These are phyloP conservation scores for Canna indica DNA, from an alignment of 176 grass and related monocot species.

Conservation along the genomic window DNA sequence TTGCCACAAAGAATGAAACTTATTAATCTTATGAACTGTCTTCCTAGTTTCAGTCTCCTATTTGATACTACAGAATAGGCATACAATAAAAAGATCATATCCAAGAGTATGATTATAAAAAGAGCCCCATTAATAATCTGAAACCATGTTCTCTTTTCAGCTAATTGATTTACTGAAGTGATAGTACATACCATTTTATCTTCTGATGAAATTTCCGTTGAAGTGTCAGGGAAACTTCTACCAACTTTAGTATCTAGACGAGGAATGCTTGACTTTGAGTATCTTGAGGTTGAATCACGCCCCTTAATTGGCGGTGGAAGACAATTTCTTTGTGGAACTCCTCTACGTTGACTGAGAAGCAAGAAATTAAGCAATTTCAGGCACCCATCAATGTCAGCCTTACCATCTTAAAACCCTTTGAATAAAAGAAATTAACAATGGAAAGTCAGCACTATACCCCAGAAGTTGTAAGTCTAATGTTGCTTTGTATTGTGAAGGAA, in stretches of 20 bases:
- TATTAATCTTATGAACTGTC: background rate
- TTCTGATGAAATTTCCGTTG: slow-evolving; percentile 32
- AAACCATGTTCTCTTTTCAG: background rate
- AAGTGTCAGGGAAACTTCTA: slow-evolving; percentile 25
- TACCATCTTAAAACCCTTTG: background rate
- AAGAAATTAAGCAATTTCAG: slow-evolving; percentile 10
- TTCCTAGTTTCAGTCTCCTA: background rate
- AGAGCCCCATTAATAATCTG: background rate
- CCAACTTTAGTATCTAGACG: slow-evolving; percentile 20
- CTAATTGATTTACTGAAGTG: background rate
- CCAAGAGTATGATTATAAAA: background rate
- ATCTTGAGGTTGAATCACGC: slow-evolving; percentile 20
- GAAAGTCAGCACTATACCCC: slow-evolving; percentile 37
- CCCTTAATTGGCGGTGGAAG: slow-evolving; percentile 48
- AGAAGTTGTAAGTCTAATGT: slow-evolving; percentile 78
- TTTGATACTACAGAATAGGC: background rate
- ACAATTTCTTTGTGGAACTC: slow-evolving; percentile 27
- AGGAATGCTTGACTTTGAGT: slow-evolving; percentile 26
- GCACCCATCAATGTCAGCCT: background rate
- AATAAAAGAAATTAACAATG: background rate
- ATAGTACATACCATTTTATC: slow-evolving; percentile 39
- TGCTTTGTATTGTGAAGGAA: slow-evolving; percentile 88
- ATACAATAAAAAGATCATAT: background rate
- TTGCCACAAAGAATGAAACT: background rate
- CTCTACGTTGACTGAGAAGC: slow-evolving; percentile 42